A percentile compares a stretch with the other conserved stretches of the same genome.
Evolutionary conservation across 306 rosid species (phyloP).

Genomic region (Medicago ruthenica): DNA sequence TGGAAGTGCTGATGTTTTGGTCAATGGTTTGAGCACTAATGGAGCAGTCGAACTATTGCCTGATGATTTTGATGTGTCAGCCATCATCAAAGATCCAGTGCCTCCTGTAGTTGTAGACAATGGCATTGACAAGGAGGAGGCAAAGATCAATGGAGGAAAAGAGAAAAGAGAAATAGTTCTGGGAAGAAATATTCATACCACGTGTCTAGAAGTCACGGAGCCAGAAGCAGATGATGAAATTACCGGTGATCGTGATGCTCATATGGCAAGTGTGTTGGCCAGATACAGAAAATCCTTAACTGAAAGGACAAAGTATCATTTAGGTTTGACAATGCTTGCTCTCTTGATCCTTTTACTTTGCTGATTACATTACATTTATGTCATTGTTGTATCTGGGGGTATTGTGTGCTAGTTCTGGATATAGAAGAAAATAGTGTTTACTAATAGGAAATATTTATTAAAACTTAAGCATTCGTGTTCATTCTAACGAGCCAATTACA

Average conservation of each 20-base stretch:
- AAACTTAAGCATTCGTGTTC: background rate
- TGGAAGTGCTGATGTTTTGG: conserved; percentile 36
- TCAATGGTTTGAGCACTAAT: conserved; percentile 26
- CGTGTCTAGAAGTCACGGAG: conserved; percentile 74
- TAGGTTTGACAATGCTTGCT: conserved; percentile 55
- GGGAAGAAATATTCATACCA: conserved; percentile 83
- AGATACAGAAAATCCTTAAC: conserved; percentile 72
- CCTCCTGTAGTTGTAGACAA: conserved; percentile 40
- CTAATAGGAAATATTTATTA: background rate
- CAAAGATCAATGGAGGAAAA: conserved; percentile 8
- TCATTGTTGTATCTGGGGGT: conserved; percentile 1
- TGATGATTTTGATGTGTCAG: conserved; percentile 45
- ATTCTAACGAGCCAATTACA: too few species aligned
- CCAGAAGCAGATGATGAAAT: conserved; percentile 81
- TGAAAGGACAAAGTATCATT: conserved; percentile 81
- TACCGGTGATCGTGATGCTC: conserved; percentile 87
- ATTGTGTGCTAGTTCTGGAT: background rate
- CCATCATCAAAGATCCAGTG: conserved; percentile 43
- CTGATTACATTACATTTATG: conserved; percentile 16
- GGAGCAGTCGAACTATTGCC: conserved; percentile 48
- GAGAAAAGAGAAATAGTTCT: conserved; percentile 65
- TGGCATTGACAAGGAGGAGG: conserved; percentile 25
- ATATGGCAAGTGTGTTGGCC: conserved; percentile 85
- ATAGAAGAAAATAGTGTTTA: background rate
- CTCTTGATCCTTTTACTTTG: conserved; percentile 21